Evolutionary conservation across 2,329 filamentous ascomycete species (phyloP).

Genomic region (Xylaria digitata): DNA sequence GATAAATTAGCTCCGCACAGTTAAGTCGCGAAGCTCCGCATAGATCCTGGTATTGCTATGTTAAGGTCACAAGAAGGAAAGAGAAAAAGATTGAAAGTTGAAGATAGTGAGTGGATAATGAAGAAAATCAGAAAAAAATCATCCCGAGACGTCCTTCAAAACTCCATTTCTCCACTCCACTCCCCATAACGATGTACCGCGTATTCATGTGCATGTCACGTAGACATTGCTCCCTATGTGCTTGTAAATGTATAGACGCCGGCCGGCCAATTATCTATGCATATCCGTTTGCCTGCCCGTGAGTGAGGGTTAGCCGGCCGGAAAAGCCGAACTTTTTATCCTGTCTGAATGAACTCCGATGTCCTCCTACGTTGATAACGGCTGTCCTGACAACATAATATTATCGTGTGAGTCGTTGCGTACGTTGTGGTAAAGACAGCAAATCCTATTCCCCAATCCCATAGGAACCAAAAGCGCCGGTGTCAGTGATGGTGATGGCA

Average conservation of each 20-base stretch:
- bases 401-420: conserved; percentile 20
- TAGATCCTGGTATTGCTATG: conserved; percentile 6
- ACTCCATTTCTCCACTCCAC: conserved; percentile 22
- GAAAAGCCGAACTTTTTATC: conserved; percentile 32
- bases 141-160: conserved; percentile 17
- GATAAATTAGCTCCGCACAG: neutral
- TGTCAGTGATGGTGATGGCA: conserved; percentile 32
- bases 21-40: conserved; percentile 2
- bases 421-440: conserved; percentile 28
- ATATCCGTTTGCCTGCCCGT: conserved; percentile 28
- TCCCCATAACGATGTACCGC: conserved; percentile 17
- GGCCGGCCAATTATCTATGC: conserved; percentile 33
- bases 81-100: conserved; percentile 17
- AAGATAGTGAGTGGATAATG: conserved; percentile 30
- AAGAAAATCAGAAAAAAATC: conserved; percentile 25
- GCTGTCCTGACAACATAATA: conserved; percentile 18
- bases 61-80: conserved; percentile 1
- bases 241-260: conserved; percentile 36
- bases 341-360: conserved; percentile 35
- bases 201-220: conserved; percentile 15
- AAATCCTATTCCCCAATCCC: conserved; percentile 19
- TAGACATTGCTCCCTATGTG: conserved; percentile 28
- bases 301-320: conserved; percentile 17
- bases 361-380: conserved; percentile 19
- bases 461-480: conserved; percentile 34